These are phyloP conservation scores for Populus hybrid DNA, from an alignment of 441 rosid genomes.

Conservation along the genomic window DNA sequence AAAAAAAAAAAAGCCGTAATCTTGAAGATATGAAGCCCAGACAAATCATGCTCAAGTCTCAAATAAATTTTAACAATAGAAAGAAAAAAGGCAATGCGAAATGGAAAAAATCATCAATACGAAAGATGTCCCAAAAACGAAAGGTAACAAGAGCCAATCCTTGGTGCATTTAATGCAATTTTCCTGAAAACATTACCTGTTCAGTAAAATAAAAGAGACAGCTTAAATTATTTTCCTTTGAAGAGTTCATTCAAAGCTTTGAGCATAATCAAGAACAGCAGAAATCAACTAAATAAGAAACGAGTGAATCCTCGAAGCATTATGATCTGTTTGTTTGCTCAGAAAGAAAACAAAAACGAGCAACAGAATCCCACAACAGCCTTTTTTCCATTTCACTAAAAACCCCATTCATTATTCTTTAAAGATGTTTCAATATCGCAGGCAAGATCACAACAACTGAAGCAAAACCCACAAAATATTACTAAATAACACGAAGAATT, in stretches of 20 bases:
- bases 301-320: not conserved
- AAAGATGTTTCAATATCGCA: constrained; percentile 12
- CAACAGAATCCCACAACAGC: not conserved
- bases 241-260: not conserved
- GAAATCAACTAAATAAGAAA: not conserved
- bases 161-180: not conserved
- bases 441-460: not conserved
- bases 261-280: constrained; percentile 12
- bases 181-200: not conserved
- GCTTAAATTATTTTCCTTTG: not conserved
- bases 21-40: not conserved
- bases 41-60: not conserved
- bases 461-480: not conserved
- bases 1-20: not conserved
- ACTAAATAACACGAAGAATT: not conserved
- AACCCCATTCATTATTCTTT: not conserved
- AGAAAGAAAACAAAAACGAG: not conserved
- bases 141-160: not conserved
- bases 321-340: not conserved
- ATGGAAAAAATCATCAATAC: not conserved
- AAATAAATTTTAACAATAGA: no score
- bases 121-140: not conserved
- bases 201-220: not conserved
- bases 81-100: not conserved
- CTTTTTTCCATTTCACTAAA: not conserved